Base-by-base conservation (phyloP, 164 flowering plant genomes). In the Umbellularia californica region DNA sequence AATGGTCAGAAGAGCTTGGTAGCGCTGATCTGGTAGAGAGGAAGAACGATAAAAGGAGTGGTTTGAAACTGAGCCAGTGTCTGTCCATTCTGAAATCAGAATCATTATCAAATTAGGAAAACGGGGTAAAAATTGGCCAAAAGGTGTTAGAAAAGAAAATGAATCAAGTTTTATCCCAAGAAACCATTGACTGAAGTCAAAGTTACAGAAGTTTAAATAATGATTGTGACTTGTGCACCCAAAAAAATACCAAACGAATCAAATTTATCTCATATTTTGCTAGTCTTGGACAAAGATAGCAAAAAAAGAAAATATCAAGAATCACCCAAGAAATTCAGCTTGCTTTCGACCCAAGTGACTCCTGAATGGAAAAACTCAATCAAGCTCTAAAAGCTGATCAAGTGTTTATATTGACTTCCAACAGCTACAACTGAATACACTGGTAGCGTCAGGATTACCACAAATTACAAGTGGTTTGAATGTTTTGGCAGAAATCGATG, bases 1-100 rank as follows among this genome's bases (percentile, higher is more conserved):
- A 25, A 87, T 71, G 41, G 77, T 72, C 69, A 92, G 83, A 78
- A 88, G 89, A 72, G 91, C 92, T 67, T 84, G 89, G 76, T 79
- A 74, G 11, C 86, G 81, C 80, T 90, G 94, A 70, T 67, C 66
- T 7, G 82, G 78, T 15, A 88, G 78, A 72, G 90, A 83, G 76
- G 87, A 70, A 72, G 89, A 80, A 27, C 65, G 76, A 47, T 75
- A 77, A 23, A 71, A 76, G 70, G 87, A 77, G 82, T 63, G 69
- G 23, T 89, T 77, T 65, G 79, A 64, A 47, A 68, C 51, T 12
- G 90, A 82, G 74, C 80, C 77, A 30, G 71, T 73, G 25, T 82
- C 92, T 82, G 89, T 72, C 70, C 51, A 68, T 41, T 70, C 65
- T 63, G 78, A 33, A 77, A 58, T 9, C 58, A 68, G 24, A 62